Percentiles rank a stretch among this genome's conserved stretches.
Conservation (phyloP, 208 protist genomes). For the Trichomonas tenax region DNA sequence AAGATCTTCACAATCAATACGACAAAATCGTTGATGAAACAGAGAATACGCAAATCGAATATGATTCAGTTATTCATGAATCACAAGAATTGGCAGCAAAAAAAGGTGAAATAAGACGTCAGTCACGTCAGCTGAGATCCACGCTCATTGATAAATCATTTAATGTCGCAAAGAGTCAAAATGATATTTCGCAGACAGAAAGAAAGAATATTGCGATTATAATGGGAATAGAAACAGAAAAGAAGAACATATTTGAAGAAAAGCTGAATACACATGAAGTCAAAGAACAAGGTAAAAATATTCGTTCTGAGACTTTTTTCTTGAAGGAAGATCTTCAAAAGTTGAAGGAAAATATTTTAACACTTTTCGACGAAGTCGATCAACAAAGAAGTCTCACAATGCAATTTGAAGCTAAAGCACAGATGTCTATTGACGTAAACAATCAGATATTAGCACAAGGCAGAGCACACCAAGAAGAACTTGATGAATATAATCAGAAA, state of each 20-base stretch:
- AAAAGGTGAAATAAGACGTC: neutral
- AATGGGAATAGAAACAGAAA: neutral
- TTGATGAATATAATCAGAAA: neutral
- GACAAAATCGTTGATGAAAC: neutral
- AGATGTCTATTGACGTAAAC: neutral
- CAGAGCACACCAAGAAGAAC: neutral
- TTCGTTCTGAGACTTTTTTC: neutral
- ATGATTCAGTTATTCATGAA: neutral
- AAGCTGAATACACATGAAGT: neutral
- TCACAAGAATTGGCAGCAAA: neutral
- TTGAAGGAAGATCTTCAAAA: neutral
- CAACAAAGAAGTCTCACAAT: neutral
- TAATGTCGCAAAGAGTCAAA: neutral
- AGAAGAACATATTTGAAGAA: neutral
- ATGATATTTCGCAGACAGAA: neutral
- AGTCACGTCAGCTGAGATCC: neutral
- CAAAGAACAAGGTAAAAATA: neutral
- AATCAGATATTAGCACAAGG: neutral
- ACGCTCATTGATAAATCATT: neutral
- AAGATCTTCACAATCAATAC: neutral
- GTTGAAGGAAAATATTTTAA: neutral
- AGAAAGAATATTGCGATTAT: neutral
- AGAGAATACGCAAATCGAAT: neutral
- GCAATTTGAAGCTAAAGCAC: neutral
- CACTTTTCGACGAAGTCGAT: neutral